A percentile compares a stretch with the other conserved stretches of the same genome.
Evolutionary conservation across 78 protist genomes (phyloP).

Genomic region (Planoprotostelium fungivorum): DNA sequence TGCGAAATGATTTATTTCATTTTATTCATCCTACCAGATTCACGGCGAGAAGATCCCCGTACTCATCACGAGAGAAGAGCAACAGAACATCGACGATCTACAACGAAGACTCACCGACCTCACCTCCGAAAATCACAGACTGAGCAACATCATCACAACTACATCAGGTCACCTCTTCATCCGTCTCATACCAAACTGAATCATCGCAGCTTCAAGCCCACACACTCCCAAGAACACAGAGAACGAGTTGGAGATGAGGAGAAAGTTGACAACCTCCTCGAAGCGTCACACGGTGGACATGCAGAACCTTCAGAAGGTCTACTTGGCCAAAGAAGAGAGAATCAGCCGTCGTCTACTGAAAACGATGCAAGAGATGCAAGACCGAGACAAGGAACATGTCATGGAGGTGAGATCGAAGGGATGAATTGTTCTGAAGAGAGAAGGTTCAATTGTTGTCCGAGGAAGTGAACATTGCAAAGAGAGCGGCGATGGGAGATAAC

Average conservation of each 20-base stretch:
- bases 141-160: no score
- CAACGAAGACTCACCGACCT: no score
- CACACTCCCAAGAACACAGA: background rate
- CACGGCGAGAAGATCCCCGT: no score
- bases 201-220: no score
- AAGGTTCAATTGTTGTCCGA: background rate
- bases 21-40: no score
- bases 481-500: background rate
- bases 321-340: background rate
- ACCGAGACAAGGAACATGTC: background rate
- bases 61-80: no score
- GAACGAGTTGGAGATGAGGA: background rate
- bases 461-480: background rate
- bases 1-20: no score
- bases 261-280: background rate
- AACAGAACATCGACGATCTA: no score
- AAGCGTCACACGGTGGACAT: background rate
- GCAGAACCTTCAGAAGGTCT: background rate
- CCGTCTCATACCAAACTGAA: no score
- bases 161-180: no score
- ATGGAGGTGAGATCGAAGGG: background rate
- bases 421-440: no score
- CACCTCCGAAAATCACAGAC: no score
- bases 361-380: background rate
- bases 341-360: background rate